phyloP scores from a whole-genome alignment of 345 rosid species.

The Pelargonium nanum region DNA sequence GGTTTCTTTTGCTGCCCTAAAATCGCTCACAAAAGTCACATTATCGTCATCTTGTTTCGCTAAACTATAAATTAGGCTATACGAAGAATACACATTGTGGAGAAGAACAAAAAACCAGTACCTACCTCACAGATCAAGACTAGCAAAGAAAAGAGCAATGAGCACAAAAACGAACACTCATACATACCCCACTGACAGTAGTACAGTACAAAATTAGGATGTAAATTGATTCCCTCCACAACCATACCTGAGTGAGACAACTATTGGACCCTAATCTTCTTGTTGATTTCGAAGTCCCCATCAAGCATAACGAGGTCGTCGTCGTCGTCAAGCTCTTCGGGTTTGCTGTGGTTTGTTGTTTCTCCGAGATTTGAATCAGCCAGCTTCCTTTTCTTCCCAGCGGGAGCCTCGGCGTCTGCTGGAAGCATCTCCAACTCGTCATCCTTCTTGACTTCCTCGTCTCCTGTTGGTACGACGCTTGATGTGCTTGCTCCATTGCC shows the following conservation, averaged over 20 bases:
- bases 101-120: not conserved
- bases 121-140: conserved; percentile 7
- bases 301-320: conserved; percentile 42
- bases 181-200: conserved; percentile 20
- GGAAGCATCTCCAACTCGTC: conserved; percentile 4
- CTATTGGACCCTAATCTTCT: conserved; percentile 46
- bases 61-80: too few species aligned
- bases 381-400: conserved; percentile 17
- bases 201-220: conserved; percentile 39
- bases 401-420: not conserved
- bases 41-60: too few species aligned
- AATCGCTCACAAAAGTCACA: too few species aligned
- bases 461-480: conserved; percentile 15
- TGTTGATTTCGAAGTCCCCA: conserved; percentile 23
- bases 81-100: too few species aligned
- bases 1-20: too few species aligned
- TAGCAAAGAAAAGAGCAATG: conserved; percentile 1
- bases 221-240: conserved; percentile 15
- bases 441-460: conserved; percentile 1
- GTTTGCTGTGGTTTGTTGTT: conserved; percentile 24
- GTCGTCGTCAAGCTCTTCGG: conserved; percentile 42
- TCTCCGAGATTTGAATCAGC: conserved; percentile 8
- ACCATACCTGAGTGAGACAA: conserved; percentile 5
- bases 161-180: conserved; percentile 44
- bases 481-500: conserved; percentile 52